Conservation (phyloP, 768 basidiomycete genomes). For the Kwoniella shandongensis region DNA sequence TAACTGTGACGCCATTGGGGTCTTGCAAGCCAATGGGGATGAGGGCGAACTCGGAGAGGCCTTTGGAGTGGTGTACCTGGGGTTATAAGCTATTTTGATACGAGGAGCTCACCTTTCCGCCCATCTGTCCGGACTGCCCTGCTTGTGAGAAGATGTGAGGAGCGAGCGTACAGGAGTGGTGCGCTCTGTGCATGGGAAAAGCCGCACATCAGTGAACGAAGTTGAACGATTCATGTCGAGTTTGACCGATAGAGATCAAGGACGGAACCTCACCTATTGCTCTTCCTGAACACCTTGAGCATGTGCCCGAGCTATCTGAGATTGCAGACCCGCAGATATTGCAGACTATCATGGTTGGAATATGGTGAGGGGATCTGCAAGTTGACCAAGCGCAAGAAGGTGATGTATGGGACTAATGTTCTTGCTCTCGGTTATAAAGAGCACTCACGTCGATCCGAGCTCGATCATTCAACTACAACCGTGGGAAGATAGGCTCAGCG, state of each 20-base stretch:
- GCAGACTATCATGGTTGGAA: conserved; percentile 17
- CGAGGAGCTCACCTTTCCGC: conserved; percentile 13
- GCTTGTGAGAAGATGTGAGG: conserved; percentile 9
- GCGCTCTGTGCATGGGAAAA: conserved; percentile 10
- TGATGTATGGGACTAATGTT: too few species aligned
- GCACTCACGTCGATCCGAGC: too few species aligned
- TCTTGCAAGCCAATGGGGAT: background rate
- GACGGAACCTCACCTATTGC: conserved; percentile 14
- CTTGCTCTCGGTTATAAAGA: too few species aligned
- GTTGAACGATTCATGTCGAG: too few species aligned
- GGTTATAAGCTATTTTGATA: too few species aligned
- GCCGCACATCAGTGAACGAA: too few species aligned
- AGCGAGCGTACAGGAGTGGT: conserved; percentile 9
- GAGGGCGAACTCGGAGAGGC: background rate
- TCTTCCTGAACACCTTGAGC: conserved; percentile 16
- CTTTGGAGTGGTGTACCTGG: conserved; percentile 17
- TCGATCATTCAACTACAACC: too few species aligned
- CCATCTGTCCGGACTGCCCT: conserved; percentile 23
- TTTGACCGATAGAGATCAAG: too few species aligned
- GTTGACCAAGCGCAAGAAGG: background rate
- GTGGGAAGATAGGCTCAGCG: too few species aligned
- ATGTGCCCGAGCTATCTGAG: background rate
- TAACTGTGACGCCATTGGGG: background rate
- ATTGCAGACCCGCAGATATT: conserved; percentile 14
- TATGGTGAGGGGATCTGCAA: background rate